Evolutionary conservation across 257 asterid genomes (phyloP), one percentile per base, ranked within the genome.

Genomic region (Solanum rostratum): DNA sequence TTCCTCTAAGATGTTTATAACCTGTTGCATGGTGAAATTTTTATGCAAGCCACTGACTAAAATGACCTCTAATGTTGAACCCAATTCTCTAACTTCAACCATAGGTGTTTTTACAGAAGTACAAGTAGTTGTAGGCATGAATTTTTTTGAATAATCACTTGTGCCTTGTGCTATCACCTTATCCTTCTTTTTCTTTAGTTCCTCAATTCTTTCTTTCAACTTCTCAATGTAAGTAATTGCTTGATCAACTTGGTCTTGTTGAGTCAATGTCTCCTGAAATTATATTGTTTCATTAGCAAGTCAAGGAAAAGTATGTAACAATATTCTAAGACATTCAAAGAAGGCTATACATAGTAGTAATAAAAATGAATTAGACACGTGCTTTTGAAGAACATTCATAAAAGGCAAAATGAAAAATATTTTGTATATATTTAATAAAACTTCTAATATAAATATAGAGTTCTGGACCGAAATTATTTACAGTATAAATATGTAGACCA

Each of bases 61-160:
- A 73, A 86, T 82, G 37, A 91, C 90, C 88, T 91, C 91, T 50
- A 91, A 15, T 70, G 83, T 81, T n/a, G 91, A 80, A 37, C 82
- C 91, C 1, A 85, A 53, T 3, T 90, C 94, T 49, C n/a, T 71
- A 55, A 91, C 50, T 83, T 81, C 65, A 62, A 91, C 27, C 49
- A 80, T 3, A 16, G 91, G 90, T 81, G 52, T 15, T 24, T 15
- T 16, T 15, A 8, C 7, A 16, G 24, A 24, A 46, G 14, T 54
- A 50, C 43, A 27, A 27, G 70, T 12, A 22, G n/a, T 30, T 43
- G 16, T 45, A 2, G n/a, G 19, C 41, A 66, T 30, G 4, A 22
- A 22, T 60, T 11, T 20, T 3, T 11, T 18, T 33, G 69, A 80
- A 50, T 59, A 15, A 37, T 29, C 14, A 46, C 19, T 10, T 20